Evolutionary conservation across 345 rosid species (phyloP), one percentile per base, ranked within the genome.

Genomic region (Bruguiera sexangula): DNA sequence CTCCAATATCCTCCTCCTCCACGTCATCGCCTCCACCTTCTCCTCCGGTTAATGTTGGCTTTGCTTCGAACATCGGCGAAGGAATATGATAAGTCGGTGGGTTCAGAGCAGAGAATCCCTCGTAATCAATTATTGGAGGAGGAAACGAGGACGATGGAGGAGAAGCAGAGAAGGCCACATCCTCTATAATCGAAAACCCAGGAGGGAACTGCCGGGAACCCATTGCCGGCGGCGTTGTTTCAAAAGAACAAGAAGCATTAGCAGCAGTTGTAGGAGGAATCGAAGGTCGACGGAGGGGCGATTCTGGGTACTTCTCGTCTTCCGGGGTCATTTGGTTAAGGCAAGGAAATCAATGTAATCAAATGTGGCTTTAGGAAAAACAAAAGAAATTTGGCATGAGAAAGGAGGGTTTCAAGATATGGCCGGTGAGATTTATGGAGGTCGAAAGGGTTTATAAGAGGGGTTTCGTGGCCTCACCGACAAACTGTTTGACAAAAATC

Each of bases 401-500:
- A 5, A 39, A 37, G 3, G 30, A 26, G 60, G 30, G 18, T 43
- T n/a, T 55, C 9, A 55, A 22, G 16, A 55, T 3, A 9, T 50
- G 43, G 16, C 26, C 19, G 27, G 37, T 20, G 43, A 60, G 31
- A 50, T 19, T 43, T 31, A 3, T 5, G 22, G 27, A 2, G 53
- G 9, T 32, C 62, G 46, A 8, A 18, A 34, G 55, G 64, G 65
- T 59, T 63, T 75, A 75, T 72, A 76, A 50, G 73, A 55, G 36
- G 73, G 68, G 31, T 65, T 61, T 57, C 43, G 22, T 31, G 73
- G 30, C 6, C 62, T 75, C 56, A 75, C 88, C 89, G 88, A 82
- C 87, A 75, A 68, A 80, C 86, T 80, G 87, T 80, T 63, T 27
- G 46, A 65, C 20, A 83, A 77, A 79, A 69, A 83, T 83, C 86